Evolutionary conservation across 768 basidiomycete genomes (phyloP).

Genomic region (Rhodotorula sphaerocarpa): DNA sequence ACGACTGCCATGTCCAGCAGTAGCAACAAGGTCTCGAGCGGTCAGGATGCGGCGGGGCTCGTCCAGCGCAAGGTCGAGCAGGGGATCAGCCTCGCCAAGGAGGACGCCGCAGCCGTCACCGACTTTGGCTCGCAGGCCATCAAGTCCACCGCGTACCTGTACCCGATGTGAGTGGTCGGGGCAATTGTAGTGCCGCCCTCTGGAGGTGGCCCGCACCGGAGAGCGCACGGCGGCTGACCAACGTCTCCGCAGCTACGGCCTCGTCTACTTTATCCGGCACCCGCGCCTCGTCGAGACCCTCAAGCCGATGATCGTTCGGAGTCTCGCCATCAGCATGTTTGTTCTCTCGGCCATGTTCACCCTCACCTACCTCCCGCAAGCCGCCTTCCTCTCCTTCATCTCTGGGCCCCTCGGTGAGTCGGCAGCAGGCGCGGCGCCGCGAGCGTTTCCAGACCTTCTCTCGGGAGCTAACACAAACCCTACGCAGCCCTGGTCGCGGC

Average conservation of each 20-base stretch:
- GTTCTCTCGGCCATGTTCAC: constrained; percentile 21
- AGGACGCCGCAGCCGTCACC: constrained; percentile 13
- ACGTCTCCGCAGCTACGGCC: constrained; percentile 5
- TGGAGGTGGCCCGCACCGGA: too few species aligned
- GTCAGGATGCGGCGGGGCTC: not conserved
- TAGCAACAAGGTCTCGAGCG: not conserved
- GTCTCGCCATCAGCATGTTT: constrained; percentile 5
- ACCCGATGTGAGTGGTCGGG: constrained; percentile 22
- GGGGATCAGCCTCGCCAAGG: constrained; percentile 8
- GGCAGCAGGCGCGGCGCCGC: too few species aligned
- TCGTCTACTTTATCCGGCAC: constrained; percentile 27
- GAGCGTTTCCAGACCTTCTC: not conserved
- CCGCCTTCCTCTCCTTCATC: constrained; percentile 57
- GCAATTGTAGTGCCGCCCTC: too few species aligned
- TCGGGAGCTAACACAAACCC: not conserved
- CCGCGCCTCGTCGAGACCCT: constrained; percentile 21
- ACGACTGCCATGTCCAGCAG: not conserved
- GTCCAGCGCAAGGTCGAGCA: constrained; percentile 28
- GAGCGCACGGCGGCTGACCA: not conserved
- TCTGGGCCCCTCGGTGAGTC: constrained; percentile 55
- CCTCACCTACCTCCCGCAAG: constrained; percentile 56
- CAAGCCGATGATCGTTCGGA: constrained; percentile 26
- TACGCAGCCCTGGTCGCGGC: constrained; percentile 50
- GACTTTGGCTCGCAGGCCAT: constrained; percentile 3
- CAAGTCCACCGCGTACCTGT: constrained; percentile 24